These are phyloP conservation scores for Glomus cerebriforme DNA, from an alignment of 192 early-diverging fungal species.

Conservation along the genomic window DNA sequence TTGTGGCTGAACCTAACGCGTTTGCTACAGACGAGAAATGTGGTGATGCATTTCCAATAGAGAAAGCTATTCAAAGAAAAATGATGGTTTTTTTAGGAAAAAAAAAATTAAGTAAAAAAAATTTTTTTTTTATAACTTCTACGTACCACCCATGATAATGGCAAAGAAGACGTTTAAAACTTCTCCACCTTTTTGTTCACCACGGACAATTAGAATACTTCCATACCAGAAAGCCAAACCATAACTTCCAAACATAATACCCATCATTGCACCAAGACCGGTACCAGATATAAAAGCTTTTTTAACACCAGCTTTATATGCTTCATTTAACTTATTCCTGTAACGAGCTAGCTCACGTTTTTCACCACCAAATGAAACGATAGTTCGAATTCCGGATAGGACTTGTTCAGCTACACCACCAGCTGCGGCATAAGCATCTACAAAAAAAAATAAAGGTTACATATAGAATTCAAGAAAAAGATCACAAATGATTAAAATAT, in stretches of 20 bases:
- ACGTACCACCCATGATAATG: conserved; percentile 74
- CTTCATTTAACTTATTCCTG: conserved; percentile 59
- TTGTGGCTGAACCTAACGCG: conserved; percentile 81
- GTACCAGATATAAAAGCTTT: conserved; percentile 61
- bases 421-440: conserved; percentile 76
- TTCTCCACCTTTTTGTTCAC: conserved; percentile 45
- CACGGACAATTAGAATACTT: conserved; percentile 55
- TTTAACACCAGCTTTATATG: conserved; percentile 63
- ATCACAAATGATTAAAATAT: neutral
- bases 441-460: neutral
- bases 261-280: conserved; percentile 61
- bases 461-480: neutral
- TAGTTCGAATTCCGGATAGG: conserved; percentile 81
- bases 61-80: conserved; percentile 4
- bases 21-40: conserved; percentile 75
- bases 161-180: conserved; percentile 89
- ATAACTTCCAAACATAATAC: conserved; percentile 73
- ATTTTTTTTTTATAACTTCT: neutral
- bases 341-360: conserved; percentile 70
- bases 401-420: conserved; percentile 90
- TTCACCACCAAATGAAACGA: conserved; percentile 83
- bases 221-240: conserved; percentile 91
- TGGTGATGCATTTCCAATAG: conserved; percentile 52
- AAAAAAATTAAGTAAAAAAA: neutral
- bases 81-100: neutral